These are phyloP conservation scores for Dictyostelium brefeldianum DNA, from an alignment of 78 protist species.

Conservation along the genomic window DNA sequence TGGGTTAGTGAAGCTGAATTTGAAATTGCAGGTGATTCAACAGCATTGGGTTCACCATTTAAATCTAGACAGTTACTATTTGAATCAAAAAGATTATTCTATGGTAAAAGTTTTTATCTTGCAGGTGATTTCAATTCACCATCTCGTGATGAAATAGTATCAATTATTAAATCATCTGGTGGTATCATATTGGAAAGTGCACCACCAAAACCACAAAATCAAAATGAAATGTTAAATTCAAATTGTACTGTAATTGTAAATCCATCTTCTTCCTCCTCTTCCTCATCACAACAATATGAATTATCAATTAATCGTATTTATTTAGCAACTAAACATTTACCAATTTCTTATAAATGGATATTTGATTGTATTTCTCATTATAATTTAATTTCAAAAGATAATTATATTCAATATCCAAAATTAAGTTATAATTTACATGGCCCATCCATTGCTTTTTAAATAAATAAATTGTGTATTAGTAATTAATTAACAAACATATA, in stretches of 20 bases:
- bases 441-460: background rate
- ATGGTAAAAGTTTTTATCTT: slow-evolving; percentile 39
- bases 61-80: slow-evolving; percentile 43
- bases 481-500: too few relatives aligned
- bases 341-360: slow-evolving; percentile 45
- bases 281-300: background rate
- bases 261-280: background rate
- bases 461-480: background rate
- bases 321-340: slow-evolving; percentile 43
- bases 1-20: slow-evolving; percentile 44
- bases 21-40: slow-evolving; percentile 50
- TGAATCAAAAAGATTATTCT: slow-evolving; percentile 36
- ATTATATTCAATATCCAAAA: slow-evolving; percentile 18
- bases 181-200: slow-evolving; percentile 15
- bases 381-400: background rate
- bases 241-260: slow-evolving; percentile 48
- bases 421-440: background rate
- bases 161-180: slow-evolving; percentile 29
- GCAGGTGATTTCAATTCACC: slow-evolving; percentile 59
- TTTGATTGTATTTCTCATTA: slow-evolving; percentile 43
- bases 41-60: slow-evolving; percentile 39
- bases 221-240: slow-evolving; percentile 42
- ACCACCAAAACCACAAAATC: slow-evolving; percentile 61
- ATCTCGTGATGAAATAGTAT: slow-evolving; percentile 10
- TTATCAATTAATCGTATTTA: slow-evolving; percentile 12